Base-by-base conservation (phyloP, 495 filamentous ascomycete species). In the Penicillium canescens region DNA sequence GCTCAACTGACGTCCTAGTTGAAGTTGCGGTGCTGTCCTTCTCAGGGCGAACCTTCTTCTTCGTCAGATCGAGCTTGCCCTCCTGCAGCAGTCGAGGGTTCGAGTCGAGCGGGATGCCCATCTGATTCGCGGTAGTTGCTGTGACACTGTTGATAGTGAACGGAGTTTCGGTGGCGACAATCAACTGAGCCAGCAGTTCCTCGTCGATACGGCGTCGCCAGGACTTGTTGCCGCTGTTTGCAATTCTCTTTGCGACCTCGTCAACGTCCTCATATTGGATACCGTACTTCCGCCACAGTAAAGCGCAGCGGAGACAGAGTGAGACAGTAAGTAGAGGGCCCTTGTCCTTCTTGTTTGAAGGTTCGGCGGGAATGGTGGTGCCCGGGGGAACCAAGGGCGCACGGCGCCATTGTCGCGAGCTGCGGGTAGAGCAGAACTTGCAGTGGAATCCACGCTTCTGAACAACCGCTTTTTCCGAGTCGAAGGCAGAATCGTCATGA, bases 231-330 rank as follows among this genome's bases (percentile, higher is more conserved):
- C 92, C 91, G 51, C 83, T 86, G 46, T 86, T 84, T 3, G 85
- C 85, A 46, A 95, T 85, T 76, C 95, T 94, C 77, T 94, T 96
- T 20, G 87, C 86, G 33, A 96, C 80, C 57, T 98, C 94, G 49
- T 98, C 94, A n/a, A 89, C 79, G 58, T 95, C 89, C 65, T 98
- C 94, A 84, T 91, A 99, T 54, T 94, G 90, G 50, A 99, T 91
- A 9, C 86, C 92, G 63, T 98, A 98, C 52, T 92, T 88, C 31
- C 94, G 83, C 94, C 94, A 99, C 28, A 98, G 74, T 41, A 90
- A 81, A 16, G 91, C 92, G 71, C 94, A 99, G 6, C 92, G 85
- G 48, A 89, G 77, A 68, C 94, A 99, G 6, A 99, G 82, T 2
- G 93, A 90, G 34, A 92, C 83, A 12, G 92, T 83, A 16, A 92